phyloP scores from a whole-genome alignment of 1,284 basidiomycete species.

The Flammula alnicola region DNA sequence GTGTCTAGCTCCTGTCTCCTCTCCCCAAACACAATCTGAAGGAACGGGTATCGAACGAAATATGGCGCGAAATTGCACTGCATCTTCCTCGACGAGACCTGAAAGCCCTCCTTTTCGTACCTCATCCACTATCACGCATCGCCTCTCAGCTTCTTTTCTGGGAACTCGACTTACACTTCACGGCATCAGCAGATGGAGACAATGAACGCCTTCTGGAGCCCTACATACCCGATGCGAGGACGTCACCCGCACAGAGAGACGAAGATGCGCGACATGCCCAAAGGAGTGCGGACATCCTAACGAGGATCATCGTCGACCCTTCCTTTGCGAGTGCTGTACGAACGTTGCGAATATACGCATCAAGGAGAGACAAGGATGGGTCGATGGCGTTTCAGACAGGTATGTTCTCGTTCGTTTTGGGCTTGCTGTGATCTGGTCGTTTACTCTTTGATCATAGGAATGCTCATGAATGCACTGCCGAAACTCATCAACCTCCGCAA shows the following conservation, averaged over 20 bases:
- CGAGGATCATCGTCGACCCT: conserved; percentile 63
- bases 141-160: conserved; percentile 70
- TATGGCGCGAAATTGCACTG: conserved; percentile 71
- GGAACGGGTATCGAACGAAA: conserved; percentile 63
- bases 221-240: no score
- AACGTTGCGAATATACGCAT: conserved; percentile 62
- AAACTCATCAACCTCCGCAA: conserved; percentile 62
- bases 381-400: conserved; percentile 69
- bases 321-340: conserved; percentile 61
- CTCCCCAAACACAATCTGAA: conserved; percentile 39
- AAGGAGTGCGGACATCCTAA: conserved; percentile 73
- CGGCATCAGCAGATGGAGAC: conserved; percentile 24
- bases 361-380: conserved; percentile 48
- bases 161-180: conserved; percentile 64
- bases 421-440: not conserved
- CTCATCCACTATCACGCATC: conserved; percentile 67
- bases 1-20: conserved; percentile 28
- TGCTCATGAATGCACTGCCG: conserved; percentile 70
- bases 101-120: conserved; percentile 64
- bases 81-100: conserved; percentile 69
- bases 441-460: conserved; percentile 43
- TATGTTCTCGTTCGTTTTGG: conserved; percentile 29
- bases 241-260: conserved; percentile 13
- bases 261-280: conserved; percentile 54
- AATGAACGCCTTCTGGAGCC: no score